Base-by-base conservation (phyloP, 1,284 basidiomycete species). In the Cutaneotrichosporon dermatis region DNA sequence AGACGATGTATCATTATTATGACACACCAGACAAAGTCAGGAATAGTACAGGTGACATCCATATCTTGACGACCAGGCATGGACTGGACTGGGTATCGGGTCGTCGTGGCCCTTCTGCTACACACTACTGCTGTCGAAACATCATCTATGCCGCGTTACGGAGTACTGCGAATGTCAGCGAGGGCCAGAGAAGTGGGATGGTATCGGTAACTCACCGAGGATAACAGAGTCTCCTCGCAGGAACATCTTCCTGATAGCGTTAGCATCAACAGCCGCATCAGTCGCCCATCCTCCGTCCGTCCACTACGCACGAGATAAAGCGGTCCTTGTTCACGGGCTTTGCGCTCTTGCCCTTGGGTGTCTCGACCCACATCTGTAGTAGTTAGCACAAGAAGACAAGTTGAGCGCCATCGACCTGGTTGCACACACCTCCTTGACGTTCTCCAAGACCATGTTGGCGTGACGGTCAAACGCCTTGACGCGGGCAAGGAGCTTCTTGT, bases 381-480 rank as follows among this genome's bases (percentile, higher is more conserved):
- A 7, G 16, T 40, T 39, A 45, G 55, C 25, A 25, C 15, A 8
- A 6, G n/a, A 13, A 8, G 9, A 9, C 25, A 25, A 25, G 25
- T 25, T 25, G 25, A 25, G 25, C 25, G 25, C 25, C 25, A 25
- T 25, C 25, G 25, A 25, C 25, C 25, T 25, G 25, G 25, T 25
- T 25, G 25, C 25, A 56, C 64, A 9, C 73, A 85, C 92, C 88
- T 96, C 93, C 80, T 96, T 97, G 57, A 96, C 93, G 72, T 97
- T 96, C 81, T 96, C 93, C 61, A 97, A 82, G 3, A 91, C 96
- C 95, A 99, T 98, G 77, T 99, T 99, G 68, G 90, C 90, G 79
- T 99, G 96, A 73, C 96, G 84, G 79, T 99, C 96, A 79, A 99
- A 99, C 0, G 96, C 96, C 79, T 99, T 99, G 61, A 99, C 95